phyloP scores from a whole-genome alignment of 805 yeast genomes.

The Saccharomyces mikatae region DNA sequence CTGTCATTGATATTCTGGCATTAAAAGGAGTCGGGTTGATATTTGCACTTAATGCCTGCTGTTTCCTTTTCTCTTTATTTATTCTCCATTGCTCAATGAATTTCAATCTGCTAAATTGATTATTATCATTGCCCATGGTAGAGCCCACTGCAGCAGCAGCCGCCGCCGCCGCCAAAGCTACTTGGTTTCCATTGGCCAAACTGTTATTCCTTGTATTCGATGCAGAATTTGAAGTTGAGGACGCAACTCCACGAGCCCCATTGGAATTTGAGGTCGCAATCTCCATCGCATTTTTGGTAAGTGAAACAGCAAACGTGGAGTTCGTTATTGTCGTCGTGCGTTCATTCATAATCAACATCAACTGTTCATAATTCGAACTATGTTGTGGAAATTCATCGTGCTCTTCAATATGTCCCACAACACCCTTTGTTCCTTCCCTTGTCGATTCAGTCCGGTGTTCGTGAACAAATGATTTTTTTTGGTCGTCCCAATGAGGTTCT shows the following conservation, averaged over 20 bases:
- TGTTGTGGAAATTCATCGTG: conserved; percentile 71
- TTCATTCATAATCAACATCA: conserved; percentile 67
- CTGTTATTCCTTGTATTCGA: conserved; percentile 1
- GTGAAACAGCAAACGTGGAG: conserved; percentile 34
- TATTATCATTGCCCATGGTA: conserved; percentile 28
- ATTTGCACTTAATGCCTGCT: conserved; percentile 27
- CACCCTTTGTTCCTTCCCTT: conserved; percentile 32
- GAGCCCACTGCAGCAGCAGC: conserved; percentile 36
- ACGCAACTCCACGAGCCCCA: background rate
- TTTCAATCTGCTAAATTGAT: conserved; percentile 77
- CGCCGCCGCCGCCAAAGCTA: conserved; percentile 30
- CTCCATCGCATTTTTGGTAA: conserved; percentile 25
- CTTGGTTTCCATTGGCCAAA: conserved; percentile 25
- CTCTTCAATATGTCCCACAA: conserved; percentile 40
- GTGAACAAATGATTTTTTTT: conserved; percentile 28
- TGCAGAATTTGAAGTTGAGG: conserved; percentile 4
- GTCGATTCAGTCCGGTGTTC: conserved; percentile 35
- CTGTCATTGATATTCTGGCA: conserved; percentile 29
- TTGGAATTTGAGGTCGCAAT: conserved; percentile 7
- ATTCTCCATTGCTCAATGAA: conserved; percentile 82
- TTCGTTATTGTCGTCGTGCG: conserved; percentile 32
- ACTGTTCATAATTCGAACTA: conserved; percentile 79
- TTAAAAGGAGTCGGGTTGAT: conserved; percentile 17
- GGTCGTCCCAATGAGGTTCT: conserved; percentile 39
- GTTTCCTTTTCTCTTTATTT: conserved; percentile 48